phyloP scores from a whole-genome alignment of 2,329 filamentous ascomycete species.

The Alternaria novae-zelandiae region DNA sequence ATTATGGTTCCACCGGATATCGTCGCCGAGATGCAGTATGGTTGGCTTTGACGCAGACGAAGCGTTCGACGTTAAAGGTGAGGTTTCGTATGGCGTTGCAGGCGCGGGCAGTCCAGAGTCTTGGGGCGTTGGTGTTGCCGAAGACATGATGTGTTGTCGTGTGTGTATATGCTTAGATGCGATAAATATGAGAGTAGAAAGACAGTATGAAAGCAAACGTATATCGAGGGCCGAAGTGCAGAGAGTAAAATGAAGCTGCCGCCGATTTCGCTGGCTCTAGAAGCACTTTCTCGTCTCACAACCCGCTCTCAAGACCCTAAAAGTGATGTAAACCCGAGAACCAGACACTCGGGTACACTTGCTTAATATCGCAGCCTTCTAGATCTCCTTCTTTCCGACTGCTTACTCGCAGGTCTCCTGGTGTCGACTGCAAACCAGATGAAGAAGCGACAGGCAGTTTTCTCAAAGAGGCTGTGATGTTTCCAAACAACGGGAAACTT shows the following conservation, averaged over 20 bases:
- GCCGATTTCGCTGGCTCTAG: background rate
- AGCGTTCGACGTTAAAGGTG: background rate
- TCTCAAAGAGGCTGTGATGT: background rate
- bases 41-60: constrained; percentile 38
- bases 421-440: background rate
- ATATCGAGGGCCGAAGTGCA: background rate
- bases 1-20: constrained; percentile 54
- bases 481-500: background rate
- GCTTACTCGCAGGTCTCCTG: background rate
- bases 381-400: background rate
- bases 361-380: background rate
- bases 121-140: constrained; percentile 34
- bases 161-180: background rate
- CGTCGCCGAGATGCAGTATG: constrained; percentile 54
- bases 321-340: background rate
- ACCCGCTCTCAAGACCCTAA: background rate
- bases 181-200: background rate
- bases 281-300: background rate
- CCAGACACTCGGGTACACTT: background rate
- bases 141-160: constrained; percentile 17
- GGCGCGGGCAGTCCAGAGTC: constrained; percentile 28
- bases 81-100: constrained; percentile 2
- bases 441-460: background rate
- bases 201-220: background rate
- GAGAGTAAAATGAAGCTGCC: background rate